Conservation (phyloP, 2,329 filamentous ascomycete species). For the Rhynchosporium agropyri region DNA sequence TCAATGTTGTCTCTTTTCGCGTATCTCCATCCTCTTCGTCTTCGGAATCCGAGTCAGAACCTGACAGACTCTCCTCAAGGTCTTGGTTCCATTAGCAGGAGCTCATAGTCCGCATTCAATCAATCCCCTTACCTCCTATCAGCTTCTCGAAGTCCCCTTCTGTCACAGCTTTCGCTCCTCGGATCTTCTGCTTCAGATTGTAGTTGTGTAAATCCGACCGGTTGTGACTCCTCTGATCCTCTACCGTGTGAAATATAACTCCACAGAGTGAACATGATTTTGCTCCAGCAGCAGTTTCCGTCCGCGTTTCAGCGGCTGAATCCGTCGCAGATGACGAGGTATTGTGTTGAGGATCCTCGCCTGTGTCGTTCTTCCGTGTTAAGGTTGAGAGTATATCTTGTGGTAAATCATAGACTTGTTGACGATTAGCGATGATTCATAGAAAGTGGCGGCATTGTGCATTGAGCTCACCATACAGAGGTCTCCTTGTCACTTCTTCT, state of each 20-base stretch:
- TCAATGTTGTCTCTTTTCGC: constrained; percentile 71
- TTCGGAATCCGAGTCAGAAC: constrained; percentile 69
- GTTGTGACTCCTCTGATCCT: constrained; percentile 83
- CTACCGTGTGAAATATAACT: constrained; percentile 69
- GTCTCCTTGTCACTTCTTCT: constrained; percentile 45
- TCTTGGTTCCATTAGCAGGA: constrained; percentile 47
- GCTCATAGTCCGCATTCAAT: background rate
- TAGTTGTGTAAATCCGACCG: constrained; percentile 92
- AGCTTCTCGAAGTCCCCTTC: constrained; percentile 87
- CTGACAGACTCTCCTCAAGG: constrained; percentile 89
- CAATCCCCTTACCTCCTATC: constrained; percentile 54
- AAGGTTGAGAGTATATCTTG: constrained; percentile 44
- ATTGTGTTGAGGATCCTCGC: constrained; percentile 35
- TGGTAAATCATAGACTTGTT: constrained; percentile 42
- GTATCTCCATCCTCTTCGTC: constrained; percentile 59
- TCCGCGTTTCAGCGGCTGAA: constrained; percentile 44
- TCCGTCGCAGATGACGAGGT: constrained; percentile 36
- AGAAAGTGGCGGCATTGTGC: background rate
- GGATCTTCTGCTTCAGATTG: constrained; percentile 89
- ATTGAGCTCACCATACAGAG: constrained; percentile 44
- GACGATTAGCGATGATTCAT: constrained; percentile 22
- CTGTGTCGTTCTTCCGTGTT: constrained; percentile 38
- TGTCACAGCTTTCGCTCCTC: constrained; percentile 69
- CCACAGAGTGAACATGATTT: constrained; percentile 83
- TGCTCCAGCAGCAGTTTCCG: constrained; percentile 56